phyloP scores from a whole-genome alignment of 306 rosid species.

The Astragalus membranaceus region DNA sequence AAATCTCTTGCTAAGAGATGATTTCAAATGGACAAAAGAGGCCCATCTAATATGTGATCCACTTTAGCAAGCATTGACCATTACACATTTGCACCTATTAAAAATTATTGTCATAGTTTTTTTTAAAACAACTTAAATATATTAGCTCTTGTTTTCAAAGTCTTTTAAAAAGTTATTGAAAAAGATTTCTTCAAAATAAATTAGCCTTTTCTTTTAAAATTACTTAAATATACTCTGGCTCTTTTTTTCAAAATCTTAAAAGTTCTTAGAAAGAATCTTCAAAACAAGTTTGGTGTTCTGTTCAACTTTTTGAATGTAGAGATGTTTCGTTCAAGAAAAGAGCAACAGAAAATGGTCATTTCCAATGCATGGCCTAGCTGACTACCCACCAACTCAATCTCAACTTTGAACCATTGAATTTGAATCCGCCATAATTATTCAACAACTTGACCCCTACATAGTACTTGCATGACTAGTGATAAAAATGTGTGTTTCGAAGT shows the following conservation, averaged over 20 bases:
- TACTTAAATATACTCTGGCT: neutral
- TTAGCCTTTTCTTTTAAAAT: neutral
- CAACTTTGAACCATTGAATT: conserved; percentile 15
- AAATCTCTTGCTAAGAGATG: too few relatives aligned
- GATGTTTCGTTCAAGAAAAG: conserved; percentile 13
- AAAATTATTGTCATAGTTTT: too few relatives aligned
- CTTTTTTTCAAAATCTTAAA: neutral
- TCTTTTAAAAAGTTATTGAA: too few relatives aligned
- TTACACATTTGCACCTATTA: too few relatives aligned
- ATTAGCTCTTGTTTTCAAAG: neutral
- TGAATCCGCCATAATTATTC: conserved; percentile 11
- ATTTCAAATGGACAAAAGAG: too few relatives aligned
- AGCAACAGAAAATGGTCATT: neutral
- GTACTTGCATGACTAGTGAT: conserved; percentile 4
- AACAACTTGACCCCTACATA: conserved; percentile 10
- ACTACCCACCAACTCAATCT: conserved; percentile 18
- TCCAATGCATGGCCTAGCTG: neutral
- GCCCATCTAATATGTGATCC: too few relatives aligned
- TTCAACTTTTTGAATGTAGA: conserved; percentile 20
- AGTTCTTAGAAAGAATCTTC: neutral
- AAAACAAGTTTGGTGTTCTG: neutral
- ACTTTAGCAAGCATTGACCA: too few relatives aligned
- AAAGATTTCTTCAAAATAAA: neutral
- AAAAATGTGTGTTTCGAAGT: neutral
- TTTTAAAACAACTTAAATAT: too few relatives aligned